Conservation (phyloP, 805 yeast genomes). For the Zygosaccharomyces lentus region DNA sequence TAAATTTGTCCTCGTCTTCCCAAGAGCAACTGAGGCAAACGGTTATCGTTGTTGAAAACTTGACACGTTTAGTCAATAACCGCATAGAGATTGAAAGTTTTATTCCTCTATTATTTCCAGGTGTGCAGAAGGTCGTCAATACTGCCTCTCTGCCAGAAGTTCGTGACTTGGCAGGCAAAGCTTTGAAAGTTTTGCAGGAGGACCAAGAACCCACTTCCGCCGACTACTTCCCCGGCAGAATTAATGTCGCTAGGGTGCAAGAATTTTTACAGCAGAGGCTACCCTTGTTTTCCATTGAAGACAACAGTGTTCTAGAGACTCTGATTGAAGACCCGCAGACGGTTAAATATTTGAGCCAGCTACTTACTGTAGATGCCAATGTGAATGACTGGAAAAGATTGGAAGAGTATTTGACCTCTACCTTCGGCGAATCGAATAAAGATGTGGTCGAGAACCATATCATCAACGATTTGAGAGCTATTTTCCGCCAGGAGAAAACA, state of each 20-base stretch:
- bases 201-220: conserved; percentile 53
- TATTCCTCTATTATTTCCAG: conserved; percentile 87
- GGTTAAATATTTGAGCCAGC: conserved; percentile 47
- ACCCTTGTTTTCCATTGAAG: conserved; percentile 5
- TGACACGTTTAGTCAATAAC: conserved; percentile 92
- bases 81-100: conserved; percentile 84
- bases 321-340: conserved; percentile 35
- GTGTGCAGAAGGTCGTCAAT: conserved; percentile 78
- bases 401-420: conserved; percentile 47
- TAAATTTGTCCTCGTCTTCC: conserved; percentile 76
- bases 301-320: conserved; percentile 7
- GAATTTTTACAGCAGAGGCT: conserved; percentile 38
- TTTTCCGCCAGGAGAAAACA: conserved; percentile 45
- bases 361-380: conserved; percentile 59
- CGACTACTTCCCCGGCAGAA: conserved; percentile 73
- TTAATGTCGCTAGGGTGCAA: conserved; percentile 51
- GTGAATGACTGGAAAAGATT: conserved; percentile 70
- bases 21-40: conserved; percentile 97
- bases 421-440: conserved; percentile 34
- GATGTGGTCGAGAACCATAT: conserved; percentile 39
- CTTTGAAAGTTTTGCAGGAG: conserved; percentile 71
- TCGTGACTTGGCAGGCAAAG: conserved; percentile 86
- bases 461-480: conserved; percentile 48
- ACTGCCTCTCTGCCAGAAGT: conserved; percentile 96
- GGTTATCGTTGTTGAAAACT: conserved; percentile 90